Evolutionary conservation across 129 eudicot species (phyloP), one percentile per base, ranked within the genome.

Genomic region (Rutidosis leptorrhynchoides): DNA sequence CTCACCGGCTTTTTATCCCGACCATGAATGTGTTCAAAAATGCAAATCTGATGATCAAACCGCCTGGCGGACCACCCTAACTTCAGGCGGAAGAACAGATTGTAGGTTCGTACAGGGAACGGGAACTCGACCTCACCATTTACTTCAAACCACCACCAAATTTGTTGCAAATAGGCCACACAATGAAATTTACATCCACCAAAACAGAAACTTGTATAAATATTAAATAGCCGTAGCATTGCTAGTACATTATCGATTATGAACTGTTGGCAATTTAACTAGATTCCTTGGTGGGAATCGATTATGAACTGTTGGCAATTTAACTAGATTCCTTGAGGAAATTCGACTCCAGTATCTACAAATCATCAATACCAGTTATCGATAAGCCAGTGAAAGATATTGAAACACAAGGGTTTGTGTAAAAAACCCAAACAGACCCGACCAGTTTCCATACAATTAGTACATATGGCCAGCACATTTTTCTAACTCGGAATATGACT

Each of bases 111-210:
- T 0, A 68, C 80, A 0, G 96, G 89, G 58, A 92, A 84, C 3
- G 96, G 95, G 73, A 92, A 92, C 56, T 92, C 98, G 2, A 92
- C 81, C 75, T 92, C 96, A 3, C 98, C 98, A 22, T 74, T 67
- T 6, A 85, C 86, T 71, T 92, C 96, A 62, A 92, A n/a, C n/a
- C n/a, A 78, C 98, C 98, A 92, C 98, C 98, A 92, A 51, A 81
- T 92, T 75, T 92, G 98, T 55, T 92, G 96, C 32, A 92, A 80
- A 73, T 92, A 92, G 0, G 95, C 90, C n/a, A 92, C 68, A 1
- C 84, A 77, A 17, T 56, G 20, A 61, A 92, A 92, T 60, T 96
- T 88, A 37, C 70, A 78, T 46, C 24, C 60, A 67, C 23, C n/a
- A 65, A 52, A 81, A 40, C 29, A 19, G 24, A 49, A 70, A 40